A percentile compares a stretch with the other conserved stretches of the same genome.
Evolutionary conservation across 1,284 basidiomycete genomes (phyloP).

Genomic region (Fereydounia khargensis): DNA sequence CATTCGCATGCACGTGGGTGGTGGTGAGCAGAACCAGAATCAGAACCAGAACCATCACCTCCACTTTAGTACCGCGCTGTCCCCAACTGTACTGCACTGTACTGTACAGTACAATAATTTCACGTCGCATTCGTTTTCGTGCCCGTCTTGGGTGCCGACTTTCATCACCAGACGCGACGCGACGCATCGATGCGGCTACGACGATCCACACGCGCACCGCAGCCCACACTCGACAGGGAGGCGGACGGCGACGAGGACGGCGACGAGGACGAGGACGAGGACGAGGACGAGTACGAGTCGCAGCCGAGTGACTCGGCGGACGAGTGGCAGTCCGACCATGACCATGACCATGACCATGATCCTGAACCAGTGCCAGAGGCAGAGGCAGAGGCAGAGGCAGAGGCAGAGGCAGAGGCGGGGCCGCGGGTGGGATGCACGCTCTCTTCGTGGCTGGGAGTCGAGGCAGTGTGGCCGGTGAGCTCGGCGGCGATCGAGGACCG

Average conservation of each 20-base stretch:
- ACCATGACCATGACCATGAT: background rate
- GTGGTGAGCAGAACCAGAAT: too few relatives aligned
- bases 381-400: background rate
- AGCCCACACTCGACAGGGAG: slow-evolving; percentile 2
- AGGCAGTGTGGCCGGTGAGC: slow-evolving; percentile 21
- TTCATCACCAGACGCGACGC: too few relatives aligned
- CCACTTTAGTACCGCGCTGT: too few relatives aligned
- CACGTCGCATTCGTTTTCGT: too few relatives aligned
- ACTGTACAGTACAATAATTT: too few relatives aligned
- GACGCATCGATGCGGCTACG: too few relatives aligned
- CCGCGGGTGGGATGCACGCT: too few relatives aligned
- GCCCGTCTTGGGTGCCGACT: too few relatives aligned
- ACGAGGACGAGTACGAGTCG: slow-evolving; percentile 1
- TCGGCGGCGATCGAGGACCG: slow-evolving; percentile 50
- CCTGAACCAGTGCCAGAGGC: background rate
- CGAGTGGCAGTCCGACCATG: slow-evolving; percentile 1
- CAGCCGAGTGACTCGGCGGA: background rate
- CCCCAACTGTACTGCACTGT: too few relatives aligned
- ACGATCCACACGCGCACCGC: too few relatives aligned
- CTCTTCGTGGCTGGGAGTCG: slow-evolving; percentile 35
- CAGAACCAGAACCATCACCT: too few relatives aligned
- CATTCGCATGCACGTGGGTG: too few relatives aligned
- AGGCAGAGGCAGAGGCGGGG: slow-evolving; percentile 3
- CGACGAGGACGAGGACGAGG: background rate
- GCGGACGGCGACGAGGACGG: slow-evolving; percentile 10